phyloP scores from a whole-genome alignment of 257 asterid species.

The Rehmannia glutinosa region DNA sequence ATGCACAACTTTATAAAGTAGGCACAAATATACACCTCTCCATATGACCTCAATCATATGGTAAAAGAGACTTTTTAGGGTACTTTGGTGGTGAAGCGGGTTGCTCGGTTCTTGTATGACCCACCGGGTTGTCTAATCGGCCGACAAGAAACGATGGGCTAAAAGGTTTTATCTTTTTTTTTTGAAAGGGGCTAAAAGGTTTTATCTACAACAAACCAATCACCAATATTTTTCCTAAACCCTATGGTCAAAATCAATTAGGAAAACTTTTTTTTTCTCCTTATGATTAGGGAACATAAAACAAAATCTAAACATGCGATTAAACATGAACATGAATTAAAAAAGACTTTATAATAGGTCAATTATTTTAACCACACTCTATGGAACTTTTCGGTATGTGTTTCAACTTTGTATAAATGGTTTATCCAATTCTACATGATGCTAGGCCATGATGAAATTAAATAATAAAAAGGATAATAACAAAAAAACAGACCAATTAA shows the following conservation, averaged over 20 bases:
- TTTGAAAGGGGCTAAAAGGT: conserved; percentile 76
- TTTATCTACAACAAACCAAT: conserved; percentile 39
- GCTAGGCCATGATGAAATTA: conserved; percentile 33
- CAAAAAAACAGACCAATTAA: too few relatives aligned
- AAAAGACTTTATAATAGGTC: neutral
- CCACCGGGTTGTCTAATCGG: conserved; percentile 36
- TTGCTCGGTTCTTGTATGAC: conserved; percentile 15
- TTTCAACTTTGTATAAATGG: conserved; percentile 21
- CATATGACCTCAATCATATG: conserved; percentile 37
- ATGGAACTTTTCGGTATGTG: conserved; percentile 39
- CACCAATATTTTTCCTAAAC: conserved; percentile 18
- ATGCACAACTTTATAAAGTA: conserved; percentile 18
- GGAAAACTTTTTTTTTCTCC: neutral
- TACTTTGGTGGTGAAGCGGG: conserved; percentile 35
- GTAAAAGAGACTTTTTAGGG: conserved; percentile 34
- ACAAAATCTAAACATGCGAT: conserved; percentile 30
- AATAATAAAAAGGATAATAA: too few relatives aligned
- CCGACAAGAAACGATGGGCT: conserved; percentile 70
- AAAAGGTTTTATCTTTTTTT: conserved; percentile 47
- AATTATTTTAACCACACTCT: conserved; percentile 14
- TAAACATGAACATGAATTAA: neutral
- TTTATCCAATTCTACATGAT: conserved; percentile 28
- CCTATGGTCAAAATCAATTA: conserved; percentile 20
- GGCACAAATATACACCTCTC: conserved; percentile 18
- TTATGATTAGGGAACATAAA: conserved; percentile 36